A percentile compares a stretch with the other conserved stretches of the same genome.
These are phyloP conservation scores for Heritiera fomes DNA, from an alignment of 345 rosid genomes.

Conservation along the genomic window DNA sequence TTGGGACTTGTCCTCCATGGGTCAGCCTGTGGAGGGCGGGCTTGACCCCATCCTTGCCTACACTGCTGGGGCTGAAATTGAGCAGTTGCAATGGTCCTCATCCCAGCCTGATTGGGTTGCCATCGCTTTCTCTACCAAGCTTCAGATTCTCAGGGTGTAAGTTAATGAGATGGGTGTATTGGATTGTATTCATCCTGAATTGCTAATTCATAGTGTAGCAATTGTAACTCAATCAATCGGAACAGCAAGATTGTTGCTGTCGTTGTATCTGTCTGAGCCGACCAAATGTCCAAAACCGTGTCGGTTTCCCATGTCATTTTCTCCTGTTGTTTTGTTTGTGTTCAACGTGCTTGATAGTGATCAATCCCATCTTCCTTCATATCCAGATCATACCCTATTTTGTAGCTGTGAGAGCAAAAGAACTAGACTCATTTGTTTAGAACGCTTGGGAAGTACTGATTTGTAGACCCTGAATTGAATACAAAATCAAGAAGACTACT, in stretches of 20 bases:
- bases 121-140: slow-evolving; percentile 86
- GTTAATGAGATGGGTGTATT: not conserved
- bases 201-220: slow-evolving; percentile 2
- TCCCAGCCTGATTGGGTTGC: slow-evolving; percentile 99
- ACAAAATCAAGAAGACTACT: not conserved
- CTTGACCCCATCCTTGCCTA: slow-evolving; percentile 93
- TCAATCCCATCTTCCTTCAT: not conserved
- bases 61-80: slow-evolving; percentile 94
- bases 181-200: not conserved
- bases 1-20: slow-evolving; percentile 96
- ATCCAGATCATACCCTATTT: slow-evolving; percentile 14
- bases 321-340: not conserved
- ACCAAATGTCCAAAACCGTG: not conserved
- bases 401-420: slow-evolving; percentile 16
- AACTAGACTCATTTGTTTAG: slow-evolving; percentile 8
- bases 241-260: slow-evolving; percentile 9
- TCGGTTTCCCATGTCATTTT: too few relatives aligned
- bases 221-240: not conserved
- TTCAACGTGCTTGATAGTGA: not conserved
- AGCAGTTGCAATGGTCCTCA: slow-evolving; percentile 96
- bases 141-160: slow-evolving; percentile 97
- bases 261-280: not conserved
- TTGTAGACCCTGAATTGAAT: slow-evolving; percentile 9
- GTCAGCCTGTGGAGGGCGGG: slow-evolving; percentile 94
- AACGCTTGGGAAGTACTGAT: slow-evolving; percentile 9